A percentile compares a stretch with the other conserved stretches of the same genome.
These are phyloP conservation scores for Leccinum angustisporum DNA, from an alignment of 1,284 basidiomycete genomes.

Conservation along the genomic window DNA sequence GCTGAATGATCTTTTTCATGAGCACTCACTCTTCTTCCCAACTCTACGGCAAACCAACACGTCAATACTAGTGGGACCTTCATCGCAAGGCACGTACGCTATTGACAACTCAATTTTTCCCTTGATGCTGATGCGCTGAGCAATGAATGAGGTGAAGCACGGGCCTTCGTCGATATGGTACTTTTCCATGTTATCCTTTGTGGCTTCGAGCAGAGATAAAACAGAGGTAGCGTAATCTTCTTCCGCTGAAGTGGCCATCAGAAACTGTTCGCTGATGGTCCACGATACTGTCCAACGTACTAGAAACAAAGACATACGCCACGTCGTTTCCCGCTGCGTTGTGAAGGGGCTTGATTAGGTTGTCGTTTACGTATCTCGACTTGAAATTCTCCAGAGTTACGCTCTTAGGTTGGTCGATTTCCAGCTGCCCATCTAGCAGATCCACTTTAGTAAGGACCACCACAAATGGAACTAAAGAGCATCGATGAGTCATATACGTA, in stretches of 20 bases:
- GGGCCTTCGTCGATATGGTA: neutral
- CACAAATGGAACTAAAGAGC: neutral
- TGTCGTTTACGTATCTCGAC: neutral
- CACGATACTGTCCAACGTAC: neutral
- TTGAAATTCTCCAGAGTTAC: neutral
- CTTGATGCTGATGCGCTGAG: neutral
- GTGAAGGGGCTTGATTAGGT: no score
- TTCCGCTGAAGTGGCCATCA: neutral
- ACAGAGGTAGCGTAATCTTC: neutral
- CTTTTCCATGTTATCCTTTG: neutral
- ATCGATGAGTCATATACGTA: neutral
- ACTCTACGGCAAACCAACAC: neutral
- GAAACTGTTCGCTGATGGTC: neutral
- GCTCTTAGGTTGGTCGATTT: neutral
- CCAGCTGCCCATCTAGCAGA: neutral
- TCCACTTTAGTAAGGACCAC: neutral
- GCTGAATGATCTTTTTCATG: neutral
- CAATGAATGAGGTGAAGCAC: fast-evolving
- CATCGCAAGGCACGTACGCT: neutral
- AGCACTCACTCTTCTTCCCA: neutral
- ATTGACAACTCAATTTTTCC: neutral
- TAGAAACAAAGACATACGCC: neutral
- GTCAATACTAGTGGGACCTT: neutral
- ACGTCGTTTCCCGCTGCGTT: neutral
- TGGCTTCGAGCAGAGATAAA: fast-evolving